phyloP scores from a whole-genome alignment of 2,329 filamentous ascomycete genomes.

The Fusarium torreyae region DNA sequence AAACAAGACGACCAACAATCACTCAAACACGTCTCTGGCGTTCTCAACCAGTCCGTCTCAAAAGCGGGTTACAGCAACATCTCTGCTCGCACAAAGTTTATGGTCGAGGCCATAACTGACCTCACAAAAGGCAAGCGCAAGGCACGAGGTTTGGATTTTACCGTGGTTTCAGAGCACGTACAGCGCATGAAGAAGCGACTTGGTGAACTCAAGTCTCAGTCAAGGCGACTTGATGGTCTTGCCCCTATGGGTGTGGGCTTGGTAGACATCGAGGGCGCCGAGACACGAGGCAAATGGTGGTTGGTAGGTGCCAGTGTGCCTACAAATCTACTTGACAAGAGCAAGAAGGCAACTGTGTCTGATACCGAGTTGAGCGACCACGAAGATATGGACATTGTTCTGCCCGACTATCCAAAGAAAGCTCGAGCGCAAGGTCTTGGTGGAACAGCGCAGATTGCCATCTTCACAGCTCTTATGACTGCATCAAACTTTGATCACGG shows the following conservation, averaged over 20 bases:
- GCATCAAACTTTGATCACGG: constrained; percentile 89
- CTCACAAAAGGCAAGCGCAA: constrained; percentile 95
- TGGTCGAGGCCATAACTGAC: constrained; percentile 96
- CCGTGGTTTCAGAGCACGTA: constrained; percentile 84
- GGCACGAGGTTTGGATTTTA: constrained; percentile 78
- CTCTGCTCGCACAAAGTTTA: constrained; percentile 93
- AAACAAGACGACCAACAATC: constrained; percentile 90
- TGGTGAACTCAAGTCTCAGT: constrained; percentile 77
- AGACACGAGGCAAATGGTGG: constrained; percentile 98
- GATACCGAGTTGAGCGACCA: constrained; percentile 55
- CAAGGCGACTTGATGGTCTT: constrained; percentile 75
- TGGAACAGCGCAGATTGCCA: constrained; percentile 87
- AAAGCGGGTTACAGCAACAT: constrained; percentile 78
- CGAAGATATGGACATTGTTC: constrained; percentile 63
- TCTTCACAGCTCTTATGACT: constrained; percentile 92
- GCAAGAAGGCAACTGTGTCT: constrained; percentile 32
- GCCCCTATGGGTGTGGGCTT: constrained; percentile 88
- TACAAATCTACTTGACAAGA: constrained; percentile 52
- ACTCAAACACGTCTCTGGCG: constrained; percentile 88
- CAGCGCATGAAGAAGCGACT: constrained; percentile 91
- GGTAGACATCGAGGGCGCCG: constrained; percentile 84
- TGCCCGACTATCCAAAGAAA: constrained; percentile 80
- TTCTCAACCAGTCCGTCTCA: constrained; percentile 80
- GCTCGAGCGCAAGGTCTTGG: constrained; percentile 88
- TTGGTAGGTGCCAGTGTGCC: constrained; percentile 95